Evolutionary conservation across 73 alveolate species (phyloP), one percentile per base, ranked within the genome.

Genomic region (Urostyla sp.): DNA sequence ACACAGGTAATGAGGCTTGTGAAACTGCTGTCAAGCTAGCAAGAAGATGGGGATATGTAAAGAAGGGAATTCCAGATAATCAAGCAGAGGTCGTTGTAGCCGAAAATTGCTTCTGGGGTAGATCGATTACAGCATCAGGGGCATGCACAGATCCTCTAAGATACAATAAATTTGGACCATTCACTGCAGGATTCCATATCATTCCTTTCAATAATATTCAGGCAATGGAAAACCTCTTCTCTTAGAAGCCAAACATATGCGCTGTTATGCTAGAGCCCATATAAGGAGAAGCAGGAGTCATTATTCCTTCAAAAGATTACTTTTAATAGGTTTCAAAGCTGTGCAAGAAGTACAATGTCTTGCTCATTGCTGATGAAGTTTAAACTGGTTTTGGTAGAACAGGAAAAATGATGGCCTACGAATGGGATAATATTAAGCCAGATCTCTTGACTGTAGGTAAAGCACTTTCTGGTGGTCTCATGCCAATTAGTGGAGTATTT

Each of bases 211-310:
- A 92, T 74, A 93, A 95, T 52, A 80, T 93, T 5, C 94, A 48
- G 11, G 98, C 95, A 6, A 85, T 96, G 0, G 93, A 90, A 63
- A 55, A 30, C 18, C 15, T 50, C 24, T 66, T 91, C 38, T 45
- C 75, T 38, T 16, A 32, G 27, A 72, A 87, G 75, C 90, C 92
- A 10, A 90, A 85, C 87, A 60, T 86, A 35, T 90, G 91, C 34
- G 98, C 94, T 18, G 66, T 80, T 48, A 72, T 93, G 85, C 63
- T 88, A 24, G 99, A 96, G 78, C 98, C 98, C n/a, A 96, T 96
- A 75, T 88, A 96, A 86, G 99, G 99, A 2, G 99, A 96, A 67
- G 97, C 92, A 5, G 99, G 99, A 21, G 99, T 96, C 8, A 84
- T 90, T 43, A 93, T 96, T 13, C 99, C 99, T 3, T 80, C 46